Evolutionary conservation across 169 alveolate species (phyloP).

Genomic region (Cryptosporidium xiaoi): DNA sequence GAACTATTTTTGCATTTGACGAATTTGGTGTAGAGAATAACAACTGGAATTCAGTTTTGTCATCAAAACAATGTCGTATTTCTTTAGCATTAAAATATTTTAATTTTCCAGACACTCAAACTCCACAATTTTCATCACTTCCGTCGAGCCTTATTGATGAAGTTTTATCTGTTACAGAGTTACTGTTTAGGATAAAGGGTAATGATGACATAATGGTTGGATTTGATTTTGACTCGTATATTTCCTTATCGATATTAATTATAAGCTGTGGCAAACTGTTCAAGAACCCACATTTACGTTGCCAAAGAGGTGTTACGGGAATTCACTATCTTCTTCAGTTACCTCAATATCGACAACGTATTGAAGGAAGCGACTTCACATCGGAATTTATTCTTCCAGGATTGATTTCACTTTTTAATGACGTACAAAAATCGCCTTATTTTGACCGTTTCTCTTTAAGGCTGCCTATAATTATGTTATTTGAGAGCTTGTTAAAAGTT

Average conservation of each 20-base stretch:
- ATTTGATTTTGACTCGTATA: conserved; percentile 85
- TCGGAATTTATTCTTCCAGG: conserved; percentile 81
- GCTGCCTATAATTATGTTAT: conserved; percentile 81
- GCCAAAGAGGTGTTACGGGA: conserved; percentile 84
- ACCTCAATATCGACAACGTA: conserved; percentile 77
- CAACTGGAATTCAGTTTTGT: conserved; percentile 21
- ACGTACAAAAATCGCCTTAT: conserved; percentile 84
- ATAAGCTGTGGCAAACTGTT: conserved; percentile 83
- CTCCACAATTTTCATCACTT: conserved; percentile 84
- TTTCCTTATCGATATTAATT: conserved; percentile 83
- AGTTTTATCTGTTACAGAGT: conserved; percentile 79
- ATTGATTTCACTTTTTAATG: conserved; percentile 82
- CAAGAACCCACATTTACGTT: conserved; percentile 86
- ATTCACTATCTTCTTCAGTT: conserved; percentile 77
- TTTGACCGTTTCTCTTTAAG: conserved; percentile 83
- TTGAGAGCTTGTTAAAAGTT: conserved; percentile 78
- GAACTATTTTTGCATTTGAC: conserved; percentile 61
- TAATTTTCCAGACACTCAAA: conserved; percentile 63
- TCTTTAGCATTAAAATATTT: conserved; percentile 59
- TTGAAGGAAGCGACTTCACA: conserved; percentile 75
- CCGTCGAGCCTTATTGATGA: conserved; percentile 82
- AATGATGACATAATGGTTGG: conserved; percentile 76
- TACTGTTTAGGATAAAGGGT: conserved; percentile 73
- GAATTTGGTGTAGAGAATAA: conserved; percentile 44
- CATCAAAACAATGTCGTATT: conserved; percentile 50